Percentiles rank a stretch among this genome's conserved stretches.
phyloP scores from a whole-genome alignment of 768 basidiomycete genomes.

The Lactifluus volemus region DNA sequence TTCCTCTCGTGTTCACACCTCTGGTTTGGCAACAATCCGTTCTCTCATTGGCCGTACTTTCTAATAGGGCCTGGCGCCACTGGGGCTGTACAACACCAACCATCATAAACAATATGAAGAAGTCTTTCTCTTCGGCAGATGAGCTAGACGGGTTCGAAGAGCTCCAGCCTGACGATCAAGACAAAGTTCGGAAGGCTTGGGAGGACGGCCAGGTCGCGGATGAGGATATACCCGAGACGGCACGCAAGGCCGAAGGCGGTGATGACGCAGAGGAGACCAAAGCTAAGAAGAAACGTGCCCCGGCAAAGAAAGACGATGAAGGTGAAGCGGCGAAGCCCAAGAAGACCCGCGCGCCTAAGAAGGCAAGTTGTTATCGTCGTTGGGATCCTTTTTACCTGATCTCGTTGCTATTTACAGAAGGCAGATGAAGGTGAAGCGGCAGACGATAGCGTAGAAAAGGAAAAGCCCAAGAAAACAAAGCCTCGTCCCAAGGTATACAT shows the following conservation, averaged over 20 bases:
- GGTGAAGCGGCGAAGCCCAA: conserved; percentile 31
- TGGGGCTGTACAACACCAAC: conserved; percentile 79
- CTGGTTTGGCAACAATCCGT: neutral
- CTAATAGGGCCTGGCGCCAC: conserved; percentile 70
- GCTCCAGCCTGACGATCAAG: conserved; percentile 59
- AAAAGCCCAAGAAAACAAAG: conserved; percentile 44
- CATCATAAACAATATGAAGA: conserved; percentile 66
- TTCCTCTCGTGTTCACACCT: neutral
- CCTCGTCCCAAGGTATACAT: conserved; percentile 7
- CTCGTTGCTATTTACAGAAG: conserved; percentile 14
- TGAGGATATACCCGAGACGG: conserved; percentile 73
- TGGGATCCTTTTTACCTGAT: neutral
- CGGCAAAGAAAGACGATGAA: conserved; percentile 26
- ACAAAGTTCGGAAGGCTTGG: conserved; percentile 62
- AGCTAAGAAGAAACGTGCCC: conserved; percentile 22
- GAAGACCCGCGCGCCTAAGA: conserved; percentile 22
- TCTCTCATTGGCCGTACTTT: neutral
- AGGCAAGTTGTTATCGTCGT: conserved; percentile 7
- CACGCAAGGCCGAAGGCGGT: conserved; percentile 44
- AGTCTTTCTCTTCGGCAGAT: conserved; percentile 41
- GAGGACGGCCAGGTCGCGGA: conserved; percentile 70
- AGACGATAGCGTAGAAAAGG: conserved; percentile 37
- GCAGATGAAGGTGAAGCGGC: conserved; percentile 33
- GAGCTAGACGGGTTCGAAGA: conserved; percentile 86
- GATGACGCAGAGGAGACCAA: conserved; percentile 35